These are phyloP conservation scores for Plasmodium reichenowi DNA, from an alignment of 169 alveolate species.

Conservation along the genomic window DNA sequence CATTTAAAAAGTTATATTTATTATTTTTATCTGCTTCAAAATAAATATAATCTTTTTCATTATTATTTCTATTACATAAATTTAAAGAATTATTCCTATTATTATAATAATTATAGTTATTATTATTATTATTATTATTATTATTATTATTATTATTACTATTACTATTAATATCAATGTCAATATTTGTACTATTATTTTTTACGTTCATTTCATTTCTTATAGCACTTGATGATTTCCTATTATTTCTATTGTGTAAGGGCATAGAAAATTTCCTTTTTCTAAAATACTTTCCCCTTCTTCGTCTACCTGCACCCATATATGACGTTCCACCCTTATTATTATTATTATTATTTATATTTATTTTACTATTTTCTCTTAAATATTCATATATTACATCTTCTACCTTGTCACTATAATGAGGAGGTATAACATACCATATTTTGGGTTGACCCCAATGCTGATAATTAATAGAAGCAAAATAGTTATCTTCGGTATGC, in stretches of 20 bases:
- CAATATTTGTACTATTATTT: background rate
- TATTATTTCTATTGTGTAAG: constrained; percentile 3
- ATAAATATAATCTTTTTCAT: too few relatives aligned
- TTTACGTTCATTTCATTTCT: background rate
- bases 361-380: constrained; percentile 18
- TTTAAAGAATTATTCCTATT: background rate
- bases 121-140: background rate
- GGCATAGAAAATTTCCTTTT: background rate
- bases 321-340: too few relatives aligned
- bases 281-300: constrained; percentile 1
- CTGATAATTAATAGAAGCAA: constrained; percentile 93
- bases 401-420: constrained; percentile 90
- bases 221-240: background rate
- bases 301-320: constrained; percentile 1
- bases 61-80: background rate
- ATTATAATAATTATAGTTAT: background rate
- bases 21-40: too few relatives aligned
- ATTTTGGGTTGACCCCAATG: constrained; percentile 95
- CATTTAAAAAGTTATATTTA: constrained; percentile 11
- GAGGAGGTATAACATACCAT: constrained; percentile 94
- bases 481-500: constrained; percentile 97
- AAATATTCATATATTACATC: constrained; percentile 80
- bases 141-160: background rate
- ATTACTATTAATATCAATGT: background rate
- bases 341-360: too few relatives aligned